Conservation (phyloP, 805 yeast species). For the Ogataea neopini region DNA sequence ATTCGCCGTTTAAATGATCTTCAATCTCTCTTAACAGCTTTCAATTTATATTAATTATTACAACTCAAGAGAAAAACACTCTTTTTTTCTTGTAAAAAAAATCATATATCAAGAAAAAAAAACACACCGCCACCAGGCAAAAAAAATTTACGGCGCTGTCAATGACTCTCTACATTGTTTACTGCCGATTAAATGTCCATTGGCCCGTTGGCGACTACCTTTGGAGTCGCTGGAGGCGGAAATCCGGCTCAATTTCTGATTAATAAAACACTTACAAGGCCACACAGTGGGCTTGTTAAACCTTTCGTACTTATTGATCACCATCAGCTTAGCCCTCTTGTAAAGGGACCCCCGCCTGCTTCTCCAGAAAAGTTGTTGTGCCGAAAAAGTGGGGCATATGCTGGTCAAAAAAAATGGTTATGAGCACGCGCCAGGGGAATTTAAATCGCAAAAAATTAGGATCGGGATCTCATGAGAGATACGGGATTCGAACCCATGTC, state of each 20-base stretch:
- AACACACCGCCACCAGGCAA: constrained; percentile 9
- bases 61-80: constrained; percentile 3
- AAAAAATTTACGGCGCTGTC: constrained; percentile 1
- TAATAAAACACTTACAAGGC: too few species aligned
- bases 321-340: too few species aligned
- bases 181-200: neutral
- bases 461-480: constrained; percentile 52
- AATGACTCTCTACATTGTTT: neutral
- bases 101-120: neutral
- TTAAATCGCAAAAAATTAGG: constrained; percentile 17
- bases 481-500: constrained; percentile 96
- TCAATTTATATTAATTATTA: neutral
- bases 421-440: neutral
- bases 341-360: constrained; percentile 5
- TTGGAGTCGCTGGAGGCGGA: too few species aligned
- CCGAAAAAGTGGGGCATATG: constrained; percentile 8
- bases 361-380: constrained; percentile 8
- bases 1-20: neutral
- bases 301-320: too few species aligned
- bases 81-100: neutral
- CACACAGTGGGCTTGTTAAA: too few species aligned
- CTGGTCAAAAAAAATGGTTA: neutral
- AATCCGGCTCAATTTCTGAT: too few species aligned
- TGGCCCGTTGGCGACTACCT: neutral
- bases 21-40: neutral